Evolutionary conservation across 225 moss, liverwort and hornwort species (phyloP), one percentile per base, ranked within the genome.

Genomic region (Physcomitrium patens): DNA sequence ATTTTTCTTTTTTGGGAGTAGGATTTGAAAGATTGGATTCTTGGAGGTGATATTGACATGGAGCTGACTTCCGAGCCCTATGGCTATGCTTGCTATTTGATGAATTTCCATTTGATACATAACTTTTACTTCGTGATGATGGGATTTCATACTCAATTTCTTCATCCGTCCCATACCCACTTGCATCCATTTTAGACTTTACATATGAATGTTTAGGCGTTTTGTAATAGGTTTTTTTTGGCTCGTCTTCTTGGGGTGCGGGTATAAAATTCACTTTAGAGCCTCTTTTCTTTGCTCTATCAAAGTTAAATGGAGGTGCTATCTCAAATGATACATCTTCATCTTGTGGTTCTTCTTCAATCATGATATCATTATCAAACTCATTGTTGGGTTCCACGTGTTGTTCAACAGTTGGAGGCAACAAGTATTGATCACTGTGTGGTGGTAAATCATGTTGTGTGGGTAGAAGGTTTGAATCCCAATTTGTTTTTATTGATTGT

Each of bases 121-220:
- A 60, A 20, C 49, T 67, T 20, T 28, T 60, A 18, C 19, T 58
- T 46, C 28, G 46, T n/a, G n/a, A n/a, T 14, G 15, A 7, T 1
- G 13, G 10, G 7, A 41, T 0, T 48, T 22, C 1, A 12, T 49
- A 1, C 5, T 68, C 15, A 10, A 31, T 14, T 18, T 67, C 16
- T 2, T 50, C 15, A 0, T 76, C 20, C 28, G 48, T 13, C 13
- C 46, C 48, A 46, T 65, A 44, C 14, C 7, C 46, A 58, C 0
- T 14, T 15, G 12, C 9, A 8, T 1, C 13, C 3, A 37, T 48
- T 67, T 31, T 58, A 20, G 73, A 63, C 63, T 67, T 27, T 19
- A 20, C 11, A 75, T 56, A 75, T 8, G 76, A 76, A 52, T 68
- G 68, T 23, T 61, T 68, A 9, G 76, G 76, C 16, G 76, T 77